phyloP scores from a whole-genome alignment of 1,139 yeast genomes.

The Taphrina communis region DNA sequence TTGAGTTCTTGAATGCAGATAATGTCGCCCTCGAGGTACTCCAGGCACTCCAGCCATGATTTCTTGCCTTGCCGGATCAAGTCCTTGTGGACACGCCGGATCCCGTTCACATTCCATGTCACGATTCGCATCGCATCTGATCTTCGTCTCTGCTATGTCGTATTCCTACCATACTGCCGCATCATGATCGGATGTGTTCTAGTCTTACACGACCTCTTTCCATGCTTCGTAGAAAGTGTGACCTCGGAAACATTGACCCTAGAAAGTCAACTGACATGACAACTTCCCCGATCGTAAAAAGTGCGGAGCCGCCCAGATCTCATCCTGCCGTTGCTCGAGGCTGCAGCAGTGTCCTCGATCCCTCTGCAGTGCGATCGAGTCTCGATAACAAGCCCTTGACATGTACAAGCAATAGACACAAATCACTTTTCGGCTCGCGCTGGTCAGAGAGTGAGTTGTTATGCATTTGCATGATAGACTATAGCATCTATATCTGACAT shows the following conservation, averaged over 20 bases:
- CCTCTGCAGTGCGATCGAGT: too few relatives aligned
- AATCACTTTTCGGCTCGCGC: too few relatives aligned
- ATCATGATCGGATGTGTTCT: too few relatives aligned
- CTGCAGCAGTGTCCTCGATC: too few relatives aligned
- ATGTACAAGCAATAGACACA: too few relatives aligned
- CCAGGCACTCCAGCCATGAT: conserved; percentile 56
- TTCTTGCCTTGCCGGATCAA: conserved; percentile 20
- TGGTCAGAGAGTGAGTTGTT: too few relatives aligned
- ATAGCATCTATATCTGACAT: too few relatives aligned
- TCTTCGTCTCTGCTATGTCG: neutral
- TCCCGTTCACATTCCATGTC: conserved; percentile 45
- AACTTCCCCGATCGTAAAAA: neutral
- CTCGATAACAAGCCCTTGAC: too few relatives aligned
- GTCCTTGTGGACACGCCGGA: conserved; percentile 36
- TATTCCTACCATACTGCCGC: too few relatives aligned
- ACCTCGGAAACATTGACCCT: neutral
- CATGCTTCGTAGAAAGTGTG: too few relatives aligned
- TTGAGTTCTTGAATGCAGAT: conserved; percentile 86
- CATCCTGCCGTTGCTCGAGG: neutral
- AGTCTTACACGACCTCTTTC: too few relatives aligned
- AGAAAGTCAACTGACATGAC: conserved; percentile 1
- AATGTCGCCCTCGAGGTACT: conserved; percentile 69
- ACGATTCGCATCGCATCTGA: conserved; percentile 42
- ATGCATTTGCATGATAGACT: too few relatives aligned
- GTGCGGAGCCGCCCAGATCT: conserved; percentile 1